Base-by-base conservation (phyloP, 441 rosid species). In the Monsonia emarginata region DNA sequence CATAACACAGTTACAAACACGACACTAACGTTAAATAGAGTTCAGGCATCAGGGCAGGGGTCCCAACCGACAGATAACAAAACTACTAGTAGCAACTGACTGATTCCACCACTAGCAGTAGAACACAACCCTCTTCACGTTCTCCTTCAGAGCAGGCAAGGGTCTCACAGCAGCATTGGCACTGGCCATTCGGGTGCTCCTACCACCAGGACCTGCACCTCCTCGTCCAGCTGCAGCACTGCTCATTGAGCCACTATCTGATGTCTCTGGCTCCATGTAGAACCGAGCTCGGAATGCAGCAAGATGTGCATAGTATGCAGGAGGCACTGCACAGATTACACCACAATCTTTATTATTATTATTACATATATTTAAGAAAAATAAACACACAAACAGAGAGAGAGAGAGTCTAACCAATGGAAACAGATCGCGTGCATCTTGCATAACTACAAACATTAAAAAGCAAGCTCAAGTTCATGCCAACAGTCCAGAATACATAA, bases 261-360 rank as follows among this genome's bases (percentile, higher is more conserved):
- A 96, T 73, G 78, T 74, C 77, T 86, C 96, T 0, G 99, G 98
- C 69, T 95, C 99, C 88, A 83, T 75, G 87, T 95, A 95, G 77
- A 91, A 95, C 21, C 99, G 86, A 2, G 99, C 98, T 0, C 99
- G 90, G 57, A 89, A 95, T 31, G 99, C 98, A 11, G 99, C 99
- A 58, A 95, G 83, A 75, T 91, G 99, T 0, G 99, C 99, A 64
- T 95, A 95, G 70, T 95, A 88, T 38, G 99, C 99, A 0, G 99
- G 99, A 40, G 99, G 99, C 74, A 95, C 99, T 95, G 78, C 83
- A 79, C 6, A 74, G 0, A 5, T 46, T 16, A 46, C 6, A 46
- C 16, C 54, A 16, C 16, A 16, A 16, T 18, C 16, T 14, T 44
- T 14, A n/a, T n/a, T n/a, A n/a, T n/a, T n/a, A n/a, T n/a, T n/a